Evolutionary conservation across 306 rosid species (phyloP), one percentile per base, ranked within the genome.

Genomic region (Herpetospermum pedunculosum): DNA sequence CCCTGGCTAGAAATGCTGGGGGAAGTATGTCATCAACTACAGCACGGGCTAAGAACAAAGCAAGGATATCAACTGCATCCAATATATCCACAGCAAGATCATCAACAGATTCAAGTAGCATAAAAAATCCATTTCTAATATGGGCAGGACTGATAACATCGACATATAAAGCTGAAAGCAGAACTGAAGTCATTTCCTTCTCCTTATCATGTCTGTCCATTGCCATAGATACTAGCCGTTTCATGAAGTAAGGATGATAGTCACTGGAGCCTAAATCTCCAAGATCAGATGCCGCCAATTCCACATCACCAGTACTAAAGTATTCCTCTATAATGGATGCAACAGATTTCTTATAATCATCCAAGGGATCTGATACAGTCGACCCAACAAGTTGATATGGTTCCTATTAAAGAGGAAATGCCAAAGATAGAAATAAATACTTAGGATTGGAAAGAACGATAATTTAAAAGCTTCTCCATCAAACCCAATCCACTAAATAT

Each of bases 151-250:
- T 88, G 73, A 94, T 89, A 60, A 91, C 96, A 91, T 94, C 97
- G 68, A 91, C 97, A 84, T 94, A 94, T 84, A 91, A 77, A 40
- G 97, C 88, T 76, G 99, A 94, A 74, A 94, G 96, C 59, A 94
- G 78, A 83, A 94, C 97, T 6, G 99, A 94, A 48, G 99, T 96
- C 99, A 91, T 94, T 82, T 94, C 99, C 83, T 94, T 94, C 86
- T 94, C 99, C 80, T 91, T 94, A 77, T 94, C 99, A 77, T 91
- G 97, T 77, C 96, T 88, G 74, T 94, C 99, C 99, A 94, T 86
- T 62, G 99, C 96, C 90, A 89, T 75, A 74, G 99, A 94, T 60
- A 94, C 85, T 53, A 94, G 97, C 21, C 99, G 89, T 84, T 94
- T 94, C 23, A 94, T 84, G 48, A 94, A 88, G 89, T 94, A 94